These are phyloP conservation scores for Komagataella populi DNA, from an alignment of 805 yeast genomes.

Conservation along the genomic window DNA sequence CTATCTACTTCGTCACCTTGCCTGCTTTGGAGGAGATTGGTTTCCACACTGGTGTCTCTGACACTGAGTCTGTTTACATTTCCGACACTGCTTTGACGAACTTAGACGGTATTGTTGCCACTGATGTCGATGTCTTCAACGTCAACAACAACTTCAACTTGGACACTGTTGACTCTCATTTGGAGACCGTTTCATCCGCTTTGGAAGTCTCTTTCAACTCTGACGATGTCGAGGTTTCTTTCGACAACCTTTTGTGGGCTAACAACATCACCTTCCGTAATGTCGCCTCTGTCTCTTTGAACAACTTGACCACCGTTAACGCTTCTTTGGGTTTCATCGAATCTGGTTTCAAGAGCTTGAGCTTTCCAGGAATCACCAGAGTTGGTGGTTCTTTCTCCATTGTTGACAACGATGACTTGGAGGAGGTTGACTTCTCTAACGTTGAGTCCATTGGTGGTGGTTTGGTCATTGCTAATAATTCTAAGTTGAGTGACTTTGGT, in stretches of 20 bases:
- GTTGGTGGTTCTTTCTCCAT: constrained; percentile 79
- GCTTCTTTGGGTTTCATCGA: constrained; percentile 71
- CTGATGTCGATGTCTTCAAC: constrained; percentile 42
- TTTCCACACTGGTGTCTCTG: constrained; percentile 57
- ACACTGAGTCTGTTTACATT: constrained; percentile 56
- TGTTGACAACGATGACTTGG: constrained; percentile 60
- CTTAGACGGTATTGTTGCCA: constrained; percentile 48
- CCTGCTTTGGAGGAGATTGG: constrained; percentile 68
- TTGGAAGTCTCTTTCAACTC: constrained; percentile 82
- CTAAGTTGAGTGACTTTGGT: constrained; percentile 45
- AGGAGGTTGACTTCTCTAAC: constrained; percentile 51
- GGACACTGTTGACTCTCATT: constrained; percentile 54
- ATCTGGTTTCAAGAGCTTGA: constrained; percentile 48
- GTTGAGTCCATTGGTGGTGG: constrained; percentile 85
- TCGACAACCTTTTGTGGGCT: constrained; percentile 69
- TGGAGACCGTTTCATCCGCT: constrained; percentile 59
- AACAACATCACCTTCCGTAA: constrained; percentile 80
- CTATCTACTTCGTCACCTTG: constrained; percentile 68
- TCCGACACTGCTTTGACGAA: constrained; percentile 63
- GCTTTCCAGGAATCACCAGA: constrained; percentile 36
- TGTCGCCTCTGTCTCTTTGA: constrained; percentile 59
- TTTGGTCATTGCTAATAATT: constrained; percentile 78
- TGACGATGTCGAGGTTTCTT: constrained; percentile 51
- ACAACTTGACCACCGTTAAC: constrained; percentile 58
- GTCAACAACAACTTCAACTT: constrained; percentile 86